Evolutionary conservation across 169 alveolate species (phyloP).

Genomic region (Cryptosporidium canis): DNA sequence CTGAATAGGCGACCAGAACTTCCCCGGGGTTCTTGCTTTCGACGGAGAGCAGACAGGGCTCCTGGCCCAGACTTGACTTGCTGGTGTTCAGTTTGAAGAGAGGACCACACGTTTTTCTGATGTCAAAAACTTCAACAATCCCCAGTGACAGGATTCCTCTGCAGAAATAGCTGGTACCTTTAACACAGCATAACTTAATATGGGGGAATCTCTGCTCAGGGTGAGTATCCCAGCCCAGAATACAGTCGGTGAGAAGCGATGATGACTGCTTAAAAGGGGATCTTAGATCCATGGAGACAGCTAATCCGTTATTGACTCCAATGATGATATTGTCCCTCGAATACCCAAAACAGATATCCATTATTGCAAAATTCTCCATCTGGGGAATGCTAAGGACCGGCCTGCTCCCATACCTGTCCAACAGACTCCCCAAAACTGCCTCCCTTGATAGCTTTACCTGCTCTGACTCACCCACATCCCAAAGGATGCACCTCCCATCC

Average conservation of each 20-base stretch:
- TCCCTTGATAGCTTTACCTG: background rate
- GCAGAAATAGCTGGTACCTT: conserved; percentile 23
- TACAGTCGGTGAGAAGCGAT: conserved; percentile 44
- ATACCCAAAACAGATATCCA: conserved; percentile 66
- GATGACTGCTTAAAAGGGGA: conserved; percentile 50
- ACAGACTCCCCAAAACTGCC: background rate
- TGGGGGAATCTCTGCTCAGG: background rate
- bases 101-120: conserved; percentile 60
- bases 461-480: conserved; percentile 7
- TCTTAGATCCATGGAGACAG: conserved; percentile 60
- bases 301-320: conserved; percentile 53
- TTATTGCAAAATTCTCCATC: conserved; percentile 1
- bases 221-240: conserved; percentile 42
- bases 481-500: conserved; percentile 55
- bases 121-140: conserved; percentile 41
- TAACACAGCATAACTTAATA: conserved; percentile 13
- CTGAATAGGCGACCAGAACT: background rate
- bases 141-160: conserved; percentile 27
- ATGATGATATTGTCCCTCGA: conserved; percentile 16
- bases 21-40: conserved; percentile 34
- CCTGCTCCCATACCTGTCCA: background rate
- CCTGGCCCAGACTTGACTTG: background rate
- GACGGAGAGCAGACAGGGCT: conserved; percentile 1
- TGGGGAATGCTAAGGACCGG: background rate
- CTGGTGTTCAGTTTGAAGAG: conserved; percentile 5